These are phyloP conservation scores for Apostasia shenzhenica DNA, from an alignment of 106 monocot species.

Conservation along the genomic window DNA sequence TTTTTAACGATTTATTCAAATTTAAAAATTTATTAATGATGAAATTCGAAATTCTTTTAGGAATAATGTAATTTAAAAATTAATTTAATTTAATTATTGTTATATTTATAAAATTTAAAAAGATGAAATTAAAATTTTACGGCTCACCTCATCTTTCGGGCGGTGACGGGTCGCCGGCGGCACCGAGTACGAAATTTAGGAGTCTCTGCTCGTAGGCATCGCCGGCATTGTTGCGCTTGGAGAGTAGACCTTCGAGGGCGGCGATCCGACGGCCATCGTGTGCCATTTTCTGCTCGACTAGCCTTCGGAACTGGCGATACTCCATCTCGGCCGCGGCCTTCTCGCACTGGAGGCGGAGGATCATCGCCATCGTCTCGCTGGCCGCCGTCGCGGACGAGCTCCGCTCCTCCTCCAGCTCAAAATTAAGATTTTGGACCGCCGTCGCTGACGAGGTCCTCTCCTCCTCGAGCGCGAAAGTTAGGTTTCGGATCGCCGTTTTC, in stretches of 20 bases:
- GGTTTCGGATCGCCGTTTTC: background rate
- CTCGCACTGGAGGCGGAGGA: conserved; percentile 34
- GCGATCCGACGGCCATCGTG: conserved; percentile 13
- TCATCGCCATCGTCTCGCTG: conserved; percentile 46
- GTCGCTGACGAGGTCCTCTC: conserved; percentile 14
- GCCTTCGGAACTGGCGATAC: conserved; percentile 32
- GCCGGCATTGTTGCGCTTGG: conserved; percentile 13
- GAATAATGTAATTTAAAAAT: no score
- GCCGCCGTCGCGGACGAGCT: conserved; percentile 26
- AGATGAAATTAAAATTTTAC: no score
- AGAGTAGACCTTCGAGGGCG: conserved; percentile 17
- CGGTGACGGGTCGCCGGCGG: background rate
- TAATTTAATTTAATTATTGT: no score
- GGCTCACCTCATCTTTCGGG: no score
- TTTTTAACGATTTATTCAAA: no score
- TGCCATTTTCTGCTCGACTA: conserved; percentile 28
- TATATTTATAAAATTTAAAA: no score
- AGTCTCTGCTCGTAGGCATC: conserved; percentile 18
- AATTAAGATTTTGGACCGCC: conserved; percentile 27
- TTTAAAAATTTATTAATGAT: no score
- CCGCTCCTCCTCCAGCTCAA: conserved; percentile 47
- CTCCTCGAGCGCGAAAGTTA: conserved; percentile 12
- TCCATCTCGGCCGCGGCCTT: conserved; percentile 38
- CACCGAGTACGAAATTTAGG: background rate
- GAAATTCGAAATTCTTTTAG: no score